Base-by-base conservation (phyloP, 352 stramenopile genomes). In the Thalassiosira livingstoniorum region DNA sequence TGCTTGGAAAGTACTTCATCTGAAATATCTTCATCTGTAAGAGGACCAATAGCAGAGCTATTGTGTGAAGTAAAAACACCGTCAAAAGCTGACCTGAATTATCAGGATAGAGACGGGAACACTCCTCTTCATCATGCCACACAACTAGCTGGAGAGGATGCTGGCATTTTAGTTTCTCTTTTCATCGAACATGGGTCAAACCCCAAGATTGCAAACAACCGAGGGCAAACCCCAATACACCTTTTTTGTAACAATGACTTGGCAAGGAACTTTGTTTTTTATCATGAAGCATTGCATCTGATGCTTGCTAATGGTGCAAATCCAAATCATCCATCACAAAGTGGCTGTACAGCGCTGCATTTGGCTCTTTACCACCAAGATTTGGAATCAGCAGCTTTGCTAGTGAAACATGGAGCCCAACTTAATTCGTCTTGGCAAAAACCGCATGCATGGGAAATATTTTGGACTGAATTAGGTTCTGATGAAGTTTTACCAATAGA, bases 101-200 rank as follows among this genome's bases (percentile, higher is more conserved):
- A 92, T 75, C 88, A 95, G 83, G 91, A 95, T 68, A 86, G 72
- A 64, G 86, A 94, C 75, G 90, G 91, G 39, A 94, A 95, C 67
- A 92, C 86, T 25, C 90, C 91, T 1, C 74, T 95, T 4, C 91
- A 95, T 76, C 88, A 93, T 47, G 87, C 85, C 35, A 83, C 83
- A 39, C 88, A 90, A 45, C 82, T 94, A 60, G 82, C 82, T 47
- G 87, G 85, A 64, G 58, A 82, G 81, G 87, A 93, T 78, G 88
- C 90, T 37, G 80, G 75, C 23, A 80, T 91, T 69, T 78, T 95
- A 10, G 88, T 94, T 29, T 80, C 70, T 51, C 61, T 89, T 53
- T 90, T 95, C 37, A 63, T 94, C 25, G 85, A 93, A 57, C 81
- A 92, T 69, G 90, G 90, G 27, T 80, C 87, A 23, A 73, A 78